Base-by-base conservation (phyloP, 441 rosid genomes). In the Erodium trifolium region DNA sequence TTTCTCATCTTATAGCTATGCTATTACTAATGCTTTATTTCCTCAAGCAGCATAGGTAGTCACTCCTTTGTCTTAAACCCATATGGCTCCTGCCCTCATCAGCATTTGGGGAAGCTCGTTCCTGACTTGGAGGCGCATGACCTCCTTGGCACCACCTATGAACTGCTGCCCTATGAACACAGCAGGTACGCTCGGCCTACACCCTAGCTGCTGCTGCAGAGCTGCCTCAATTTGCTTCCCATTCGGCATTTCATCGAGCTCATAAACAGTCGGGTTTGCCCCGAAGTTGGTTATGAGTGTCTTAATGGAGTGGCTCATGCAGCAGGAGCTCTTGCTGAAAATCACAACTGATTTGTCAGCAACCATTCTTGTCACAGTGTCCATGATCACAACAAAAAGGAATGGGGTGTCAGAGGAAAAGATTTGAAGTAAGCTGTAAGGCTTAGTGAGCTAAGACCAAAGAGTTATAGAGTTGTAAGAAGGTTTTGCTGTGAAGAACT, bases 281-380 rank as follows among this genome's bases (percentile, higher is more conserved):
- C 71, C 71, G 9, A 53, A 69, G 29, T 27, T 37, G n/a, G 19
- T 27, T n/a, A 69, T 27, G 11, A 69, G 51, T 11, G 66, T 27
- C 71, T 69, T 69, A n/a, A 69, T 41, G 2, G 71, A 49, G 51
- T 69, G 45, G 65, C 47, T 53, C 64, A 49, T 69, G 65, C 66
- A 57, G 19, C 65, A 69, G 7, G 71, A 53, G 16, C 13, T 69
- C 43, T 69, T 69, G 71, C 71, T 69, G 71, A 69, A 69, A 11
- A 69, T 57, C 45, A 69, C 72, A 4, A 69, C 66, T 18, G 72
- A 65, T 17, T 16, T 62, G 29, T 69, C 72, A 11, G 37, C 59
- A 12, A 60, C 65, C 53, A 69, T 9, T 1, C 11, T 23, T 12
- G 23, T 67, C 17, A 67, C 37, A 27, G 41, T 12, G 39, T 64